Conservation (phyloP, 768 basidiomycete species). For the Pleurotus djamor region DNA sequence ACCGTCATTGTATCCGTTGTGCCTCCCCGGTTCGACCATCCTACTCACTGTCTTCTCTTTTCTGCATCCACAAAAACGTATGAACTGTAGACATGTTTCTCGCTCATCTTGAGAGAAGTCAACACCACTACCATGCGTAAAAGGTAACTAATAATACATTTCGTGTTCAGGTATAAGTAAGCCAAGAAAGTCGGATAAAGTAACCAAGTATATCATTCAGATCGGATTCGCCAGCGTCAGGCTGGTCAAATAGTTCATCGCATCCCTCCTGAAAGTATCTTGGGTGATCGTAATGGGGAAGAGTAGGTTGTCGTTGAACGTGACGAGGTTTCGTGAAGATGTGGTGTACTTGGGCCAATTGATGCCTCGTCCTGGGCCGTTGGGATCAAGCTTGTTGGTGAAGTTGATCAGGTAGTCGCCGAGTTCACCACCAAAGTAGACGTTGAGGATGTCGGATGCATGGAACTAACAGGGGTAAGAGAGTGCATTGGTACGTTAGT, state of each 20-base stretch:
- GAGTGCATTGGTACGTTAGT: no score
- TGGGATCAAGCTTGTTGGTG: slow-evolving; percentile 4
- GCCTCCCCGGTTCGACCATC: no score
- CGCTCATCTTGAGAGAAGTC: no score
- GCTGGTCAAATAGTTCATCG: background rate
- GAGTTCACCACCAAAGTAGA: slow-evolving; percentile 25
- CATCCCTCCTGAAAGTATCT: slow-evolving; percentile 2
- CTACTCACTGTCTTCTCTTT: no score
- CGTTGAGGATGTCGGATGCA: background rate
- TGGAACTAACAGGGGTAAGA: background rate
- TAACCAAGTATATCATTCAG: background rate
- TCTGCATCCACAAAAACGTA: no score
- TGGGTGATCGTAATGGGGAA: background rate
- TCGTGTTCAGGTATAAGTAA: background rate
- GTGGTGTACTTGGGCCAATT: slow-evolving; percentile 30
- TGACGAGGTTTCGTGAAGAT: background rate
- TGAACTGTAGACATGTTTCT: no score
- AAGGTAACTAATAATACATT: no score
- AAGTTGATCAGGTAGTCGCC: slow-evolving; percentile 10
- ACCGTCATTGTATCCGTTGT: no score
- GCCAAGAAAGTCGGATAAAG: background rate
- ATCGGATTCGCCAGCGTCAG: slow-evolving; percentile 2
- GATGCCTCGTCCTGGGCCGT: slow-evolving; percentile 11
- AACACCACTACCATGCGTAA: no score
- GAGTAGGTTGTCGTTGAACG: slow-evolving; percentile 1